phyloP scores from a whole-genome alignment of 2,329 filamentous ascomycete species.

The Colletotrichum coccodes region DNA sequence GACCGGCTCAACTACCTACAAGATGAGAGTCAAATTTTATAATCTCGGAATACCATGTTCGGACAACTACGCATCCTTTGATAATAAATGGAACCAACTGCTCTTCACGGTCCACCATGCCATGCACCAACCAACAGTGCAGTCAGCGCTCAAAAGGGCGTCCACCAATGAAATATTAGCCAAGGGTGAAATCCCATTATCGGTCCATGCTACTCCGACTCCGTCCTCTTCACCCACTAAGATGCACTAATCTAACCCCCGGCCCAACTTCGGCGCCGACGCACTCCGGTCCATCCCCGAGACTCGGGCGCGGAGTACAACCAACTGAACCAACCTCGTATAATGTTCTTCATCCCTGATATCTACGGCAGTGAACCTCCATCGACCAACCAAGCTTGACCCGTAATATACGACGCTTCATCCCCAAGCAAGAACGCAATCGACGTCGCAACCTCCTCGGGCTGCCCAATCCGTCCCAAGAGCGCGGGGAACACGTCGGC shows the following conservation, averaged over 20 bases:
- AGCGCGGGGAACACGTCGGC: background rate
- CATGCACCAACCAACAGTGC: background rate
- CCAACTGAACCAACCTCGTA: background rate
- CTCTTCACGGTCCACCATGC: background rate
- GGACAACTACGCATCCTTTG: background rate
- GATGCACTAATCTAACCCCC: background rate
- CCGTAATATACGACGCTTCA: slow-evolving; percentile 40
- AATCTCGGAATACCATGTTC: no score
- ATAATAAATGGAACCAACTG: background rate
- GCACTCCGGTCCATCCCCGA: no score
- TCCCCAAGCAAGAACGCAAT: slow-evolving; percentile 41
- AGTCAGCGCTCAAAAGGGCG: background rate
- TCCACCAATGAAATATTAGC: background rate
- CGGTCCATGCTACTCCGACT: background rate
- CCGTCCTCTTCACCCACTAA: background rate
- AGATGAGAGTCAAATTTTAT: no score
- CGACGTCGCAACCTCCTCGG: slow-evolving; percentile 40
- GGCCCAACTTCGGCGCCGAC: background rate
- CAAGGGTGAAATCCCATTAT: background rate
- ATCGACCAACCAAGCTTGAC: slow-evolving; percentile 39
- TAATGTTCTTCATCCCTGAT: no score
- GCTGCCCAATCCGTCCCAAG: slow-evolving; percentile 37
- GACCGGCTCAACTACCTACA: no score
- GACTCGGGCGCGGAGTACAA: background rate
- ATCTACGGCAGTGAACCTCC: slow-evolving; percentile 34